Evolutionary conservation across 306 rosid genomes (phyloP), one percentile per base, ranked within the genome.

Genomic region (Rubus parviflorus): DNA sequence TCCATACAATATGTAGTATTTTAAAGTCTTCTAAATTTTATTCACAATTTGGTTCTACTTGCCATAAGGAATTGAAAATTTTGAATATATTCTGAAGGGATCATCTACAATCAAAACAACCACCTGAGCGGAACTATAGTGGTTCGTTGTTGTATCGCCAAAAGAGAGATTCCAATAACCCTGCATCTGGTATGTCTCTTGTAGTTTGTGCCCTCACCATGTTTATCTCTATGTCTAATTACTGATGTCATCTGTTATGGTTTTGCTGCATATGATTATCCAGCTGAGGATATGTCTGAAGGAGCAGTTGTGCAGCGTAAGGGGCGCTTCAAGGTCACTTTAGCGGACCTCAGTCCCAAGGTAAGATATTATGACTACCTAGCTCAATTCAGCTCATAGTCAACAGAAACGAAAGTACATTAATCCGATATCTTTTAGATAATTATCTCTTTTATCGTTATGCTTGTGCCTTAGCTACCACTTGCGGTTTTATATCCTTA

Each of bases 251-350:
- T 66, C 74, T 82, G 14, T 63, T 16, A 14, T 14, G 20, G 37
- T 38, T 20, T 41, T 42, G 35, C 62, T 70, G 77, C 77, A 37
- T 79, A 51, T 35, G 46, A 46, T n/a, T 51, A 53, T 63, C 77
- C 84, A 92, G 99, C 81, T 62, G 99, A 92, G 52, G 97, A 96
- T 91, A 42, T 89, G 54, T 88, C 98, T 43, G 99, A 96, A 74
- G 98, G 97, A 86, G 90, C 98, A 48, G 78, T 92, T 80, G 88
- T 92, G 76, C 96, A 89, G 68, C 86, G 84, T 45, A 92, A 83
- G 86, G 98, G 99, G 68, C 96, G 99, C 75, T 96, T 96, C 87
- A 87, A 96, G 87, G 97, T 96, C 74, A 96, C 92, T 65, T 81
- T 90, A 0, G 92, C 96, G 12, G 99, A 96, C 51, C 86, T 75